phyloP scores from a whole-genome alignment of 179 eudicot genomes.

The Carnegiea gigantea region DNA sequence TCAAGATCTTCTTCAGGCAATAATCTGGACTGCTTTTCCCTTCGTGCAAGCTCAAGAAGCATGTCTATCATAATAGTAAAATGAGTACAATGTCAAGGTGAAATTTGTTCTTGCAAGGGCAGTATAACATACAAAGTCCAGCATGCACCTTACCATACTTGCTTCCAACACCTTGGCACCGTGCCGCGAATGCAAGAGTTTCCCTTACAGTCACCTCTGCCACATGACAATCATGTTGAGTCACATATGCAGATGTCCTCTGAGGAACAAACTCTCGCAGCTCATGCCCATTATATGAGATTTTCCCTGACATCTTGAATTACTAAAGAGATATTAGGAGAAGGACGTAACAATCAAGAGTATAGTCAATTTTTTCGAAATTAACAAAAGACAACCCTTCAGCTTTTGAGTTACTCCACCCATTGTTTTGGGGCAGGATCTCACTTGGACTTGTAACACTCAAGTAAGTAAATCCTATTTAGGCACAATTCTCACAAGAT shows the following conservation, averaged over 20 bases:
- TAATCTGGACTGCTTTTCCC: slow-evolving; percentile 70
- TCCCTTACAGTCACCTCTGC: slow-evolving; percentile 98
- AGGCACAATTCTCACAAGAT: too few relatives aligned
- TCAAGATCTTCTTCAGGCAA: slow-evolving; percentile 96
- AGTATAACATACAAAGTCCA: slow-evolving; percentile 5
- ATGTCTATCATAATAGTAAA: slow-evolving; percentile 55
- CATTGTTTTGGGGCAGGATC: too few relatives aligned
- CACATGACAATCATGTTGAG: slow-evolving; percentile 89
- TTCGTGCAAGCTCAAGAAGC: slow-evolving; percentile 92
- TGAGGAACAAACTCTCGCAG: slow-evolving; percentile 91
- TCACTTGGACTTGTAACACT: too few relatives aligned
- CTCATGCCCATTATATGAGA: slow-evolving; percentile 88
- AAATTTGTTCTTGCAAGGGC: not conserved
- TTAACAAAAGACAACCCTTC: too few relatives aligned
- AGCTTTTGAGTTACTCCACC: too few relatives aligned
- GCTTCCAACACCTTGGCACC: slow-evolving; percentile 91
- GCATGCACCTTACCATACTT: slow-evolving; percentile 68
- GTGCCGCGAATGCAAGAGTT: slow-evolving; percentile 81
- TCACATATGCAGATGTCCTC: slow-evolving; percentile 84
- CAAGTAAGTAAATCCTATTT: too few relatives aligned
- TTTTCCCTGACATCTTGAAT: slow-evolving; percentile 78
- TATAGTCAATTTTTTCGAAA: too few relatives aligned
- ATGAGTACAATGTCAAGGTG: slow-evolving; percentile 24
- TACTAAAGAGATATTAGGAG: slow-evolving; percentile 35
- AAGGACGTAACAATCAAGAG: not conserved